These are phyloP conservation scores for Umbelopsis sp. DNA, from an alignment of 192 early-diverging fungal species.

Conservation along the genomic window DNA sequence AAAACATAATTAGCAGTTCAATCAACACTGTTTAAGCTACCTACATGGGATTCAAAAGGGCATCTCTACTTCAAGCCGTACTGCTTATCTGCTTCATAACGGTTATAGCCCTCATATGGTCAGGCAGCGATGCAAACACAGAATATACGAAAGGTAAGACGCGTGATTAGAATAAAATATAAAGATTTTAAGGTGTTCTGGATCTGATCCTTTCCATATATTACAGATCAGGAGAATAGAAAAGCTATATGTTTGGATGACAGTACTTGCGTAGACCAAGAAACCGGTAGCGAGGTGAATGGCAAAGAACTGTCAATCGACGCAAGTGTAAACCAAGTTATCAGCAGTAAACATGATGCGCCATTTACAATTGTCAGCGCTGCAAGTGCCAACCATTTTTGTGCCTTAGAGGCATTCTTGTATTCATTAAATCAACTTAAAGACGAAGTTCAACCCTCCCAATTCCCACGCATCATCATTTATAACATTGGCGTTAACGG, in stretches of 20 bases:
- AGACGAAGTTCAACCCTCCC: constrained; percentile 32
- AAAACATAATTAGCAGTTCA: not conserved
- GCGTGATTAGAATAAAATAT: not conserved
- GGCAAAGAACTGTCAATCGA: not conserved
- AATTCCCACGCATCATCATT: constrained; percentile 45
- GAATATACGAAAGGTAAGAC: not conserved
- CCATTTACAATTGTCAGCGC: constrained; percentile 56
- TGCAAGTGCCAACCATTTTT: constrained; percentile 53
- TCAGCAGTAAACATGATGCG: constrained; percentile 10
- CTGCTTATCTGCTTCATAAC: not conserved
- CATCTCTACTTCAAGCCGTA: not conserved
- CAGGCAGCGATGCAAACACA: not conserved
- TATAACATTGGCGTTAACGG: constrained; percentile 53
- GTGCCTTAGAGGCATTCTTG: constrained; percentile 49
- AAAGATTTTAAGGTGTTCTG: not conserved
- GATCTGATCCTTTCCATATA: not conserved
- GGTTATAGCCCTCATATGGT: not conserved
- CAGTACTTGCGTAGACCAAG: not conserved
- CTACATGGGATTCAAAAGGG: constrained; percentile 6
- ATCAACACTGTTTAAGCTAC: not conserved
- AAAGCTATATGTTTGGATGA: not conserved
- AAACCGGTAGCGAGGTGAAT: not conserved
- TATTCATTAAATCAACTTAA: constrained; percentile 43
- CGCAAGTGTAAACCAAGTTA: not conserved
- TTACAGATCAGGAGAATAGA: not conserved